Evolutionary conservation across 2,329 filamentous ascomycete genomes (phyloP), one percentile per base, ranked within the genome.

Genomic region (Periglandula ipomoeae): DNA sequence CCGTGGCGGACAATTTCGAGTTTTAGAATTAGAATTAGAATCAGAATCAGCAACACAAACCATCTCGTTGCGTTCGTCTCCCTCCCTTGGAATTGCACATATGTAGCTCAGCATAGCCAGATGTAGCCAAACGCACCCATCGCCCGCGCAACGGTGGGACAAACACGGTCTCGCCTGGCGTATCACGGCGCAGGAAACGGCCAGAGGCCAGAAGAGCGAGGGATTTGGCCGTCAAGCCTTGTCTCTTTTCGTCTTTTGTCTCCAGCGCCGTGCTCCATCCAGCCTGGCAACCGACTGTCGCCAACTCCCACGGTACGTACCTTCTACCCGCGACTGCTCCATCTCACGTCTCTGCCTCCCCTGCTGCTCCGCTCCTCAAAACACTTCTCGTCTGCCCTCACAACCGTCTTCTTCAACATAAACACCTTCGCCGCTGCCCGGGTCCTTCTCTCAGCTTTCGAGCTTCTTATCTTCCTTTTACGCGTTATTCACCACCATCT

Each of bases 311-410:
- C 19, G 50, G 53, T 55, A 56, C 54, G 50, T 56, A 54, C 52
- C 52, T 41, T 46, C 34, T 17, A 49, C 44, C 44, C 54, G 54
- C 54, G 54, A 53, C 50, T 38, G 48, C 42, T 48, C 51, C 54
- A 55, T 52, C 42, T 39, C 52, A 52, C 54, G 49, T 57, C 56
- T 55, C 57, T 54, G 52, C 53, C 61, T 58, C 57, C 55, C 63
- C 55, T 61, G 58, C 59, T 55, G 52, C 58, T 60, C 58, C 59
- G 56, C 61, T 63, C 56, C 59, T 64, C 61, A 66, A 66, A 65
- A 66, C 63, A 66, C 59, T 58, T 60, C 61, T 51, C 60, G 60
- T 59, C 58, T 43, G 56, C 58, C 62, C 60, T 65, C 61, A 64
- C 60, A 41, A 58, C 53, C 54, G 51, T 53, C 56, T 53, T 48